Base-by-base conservation (phyloP, 2,329 filamentous ascomycete species). In the Trichoderma cornu-damae region DNA sequence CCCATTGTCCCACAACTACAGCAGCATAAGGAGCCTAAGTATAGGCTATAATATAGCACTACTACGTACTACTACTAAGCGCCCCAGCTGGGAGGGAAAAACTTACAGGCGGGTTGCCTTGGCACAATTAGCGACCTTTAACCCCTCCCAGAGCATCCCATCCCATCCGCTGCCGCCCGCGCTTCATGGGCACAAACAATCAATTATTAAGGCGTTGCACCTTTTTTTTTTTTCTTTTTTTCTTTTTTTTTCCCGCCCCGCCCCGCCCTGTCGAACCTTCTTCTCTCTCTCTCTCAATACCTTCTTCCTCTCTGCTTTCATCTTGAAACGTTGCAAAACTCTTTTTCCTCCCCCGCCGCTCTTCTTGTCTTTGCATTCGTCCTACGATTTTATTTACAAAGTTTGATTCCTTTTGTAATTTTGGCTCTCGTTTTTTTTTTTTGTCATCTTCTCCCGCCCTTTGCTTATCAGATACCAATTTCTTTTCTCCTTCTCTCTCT, bases 91-190 rank as follows among this genome's bases (percentile, higher is more conserved):
- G n/a, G n/a, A n/a, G n/a, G n/a, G n/a, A n/a, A n/a, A n/a, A n/a
- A 37, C 32, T 44, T 54, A 54, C 40, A 54, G 50, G 50, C 30
- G 35, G n/a, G 11, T 18, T 42, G 44, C 35, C 53, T 57, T 49
- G 53, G 53, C 50, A 46, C 50, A 28, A 24, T 55, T 55, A 46
- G 52, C 52, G 52, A 35, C 40, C 49, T 52, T 24, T 24, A 38
- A 6, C 20, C 16, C 51, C 51, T 34, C 52, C 52, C 49, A 40
- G 49, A 24, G 12, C 35, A 28, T 26, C n/a, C n/a, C n/a, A n/a
- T n/a, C n/a, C 34, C 49, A 20, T 37, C 49, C 40, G 30, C 30
- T 46, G 30, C 52, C 42, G 40, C 42, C 30, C 38, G 52, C 30
- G n/a, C n/a, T n/a, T n/a, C n/a, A n/a, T n/a, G n/a, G n/a, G n/a